phyloP scores from a whole-genome alignment of 306 rosid species.

The Gleditsia sinensis region DNA sequence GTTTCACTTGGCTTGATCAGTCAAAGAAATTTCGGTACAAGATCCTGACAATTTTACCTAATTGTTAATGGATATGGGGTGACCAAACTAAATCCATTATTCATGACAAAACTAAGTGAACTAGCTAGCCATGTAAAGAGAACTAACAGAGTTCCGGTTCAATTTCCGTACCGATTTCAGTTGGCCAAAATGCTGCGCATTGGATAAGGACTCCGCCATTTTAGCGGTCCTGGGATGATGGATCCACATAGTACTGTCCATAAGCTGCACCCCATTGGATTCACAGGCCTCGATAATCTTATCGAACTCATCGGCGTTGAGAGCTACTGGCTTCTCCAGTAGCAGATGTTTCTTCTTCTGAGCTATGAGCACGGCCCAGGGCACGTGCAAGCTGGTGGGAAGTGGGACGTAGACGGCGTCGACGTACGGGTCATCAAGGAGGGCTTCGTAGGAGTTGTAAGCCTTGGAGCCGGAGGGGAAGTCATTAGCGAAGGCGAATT shows the following conservation, averaged over 20 bases:
- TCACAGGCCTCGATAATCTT: conserved; percentile 61
- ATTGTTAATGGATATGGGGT: not conserved
- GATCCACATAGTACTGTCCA: conserved; percentile 98
- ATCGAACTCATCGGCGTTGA: conserved; percentile 63
- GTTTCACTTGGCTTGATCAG: not conserved
- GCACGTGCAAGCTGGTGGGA: conserved; percentile 78
- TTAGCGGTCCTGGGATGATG: conserved; percentile 79
- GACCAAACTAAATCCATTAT: not conserved
- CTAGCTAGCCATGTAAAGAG: too few relatives aligned
- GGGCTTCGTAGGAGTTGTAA: conserved; percentile 79
- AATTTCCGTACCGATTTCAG: conserved; percentile 57
- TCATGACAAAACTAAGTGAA: not conserved
- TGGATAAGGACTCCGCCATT: conserved; percentile 58
- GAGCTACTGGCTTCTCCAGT: conserved; percentile 92
- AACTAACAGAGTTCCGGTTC: not conserved
- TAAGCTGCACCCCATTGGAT: conserved; percentile 83
- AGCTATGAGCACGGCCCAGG: conserved; percentile 81
- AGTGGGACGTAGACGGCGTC: conserved; percentile 88
- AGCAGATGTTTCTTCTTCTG: conserved; percentile 78
- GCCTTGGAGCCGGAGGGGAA: conserved; percentile 55
- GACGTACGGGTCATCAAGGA: conserved; percentile 70
- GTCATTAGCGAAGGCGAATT: conserved; percentile 65
- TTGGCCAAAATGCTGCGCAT: conserved; percentile 59
- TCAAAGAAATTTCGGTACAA: not conserved
- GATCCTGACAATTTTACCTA: not conserved